These are phyloP conservation scores for Sugiyamaella lignohabitans DNA, from an alignment of 805 yeast species.

Conservation along the genomic window DNA sequence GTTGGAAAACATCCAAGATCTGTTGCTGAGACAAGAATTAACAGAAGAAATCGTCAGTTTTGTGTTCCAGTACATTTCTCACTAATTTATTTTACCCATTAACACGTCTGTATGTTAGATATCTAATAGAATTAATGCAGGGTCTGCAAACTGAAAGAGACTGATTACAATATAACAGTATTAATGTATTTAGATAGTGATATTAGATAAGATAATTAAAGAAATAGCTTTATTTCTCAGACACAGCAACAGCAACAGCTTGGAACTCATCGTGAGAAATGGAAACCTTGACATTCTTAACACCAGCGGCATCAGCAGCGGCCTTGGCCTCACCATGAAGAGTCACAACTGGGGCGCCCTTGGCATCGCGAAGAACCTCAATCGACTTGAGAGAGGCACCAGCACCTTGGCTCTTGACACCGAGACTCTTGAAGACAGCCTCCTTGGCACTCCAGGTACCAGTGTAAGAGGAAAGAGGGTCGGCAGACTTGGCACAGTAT, in stretches of 20 bases:
- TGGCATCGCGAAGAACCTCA: conserved; percentile 63
- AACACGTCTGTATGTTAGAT: too few species aligned
- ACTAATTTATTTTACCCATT: too few species aligned
- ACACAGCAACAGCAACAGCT: conserved; percentile 93
- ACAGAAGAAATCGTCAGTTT: conserved; percentile 65
- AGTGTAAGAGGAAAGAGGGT: conserved; percentile 83
- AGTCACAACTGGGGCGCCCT: conserved; percentile 76
- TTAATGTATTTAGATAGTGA: too few species aligned
- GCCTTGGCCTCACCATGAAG: conserved; percentile 69
- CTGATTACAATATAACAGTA: too few species aligned
- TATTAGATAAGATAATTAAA: background rate
- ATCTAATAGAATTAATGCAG: too few species aligned
- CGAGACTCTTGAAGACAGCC: conserved; percentile 94
- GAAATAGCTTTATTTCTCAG: conserved; percentile 17
- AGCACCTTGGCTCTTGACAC: conserved; percentile 84
- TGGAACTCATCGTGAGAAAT: conserved; percentile 96
- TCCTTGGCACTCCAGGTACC: conserved; percentile 99
- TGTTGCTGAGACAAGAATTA: conserved; percentile 66
- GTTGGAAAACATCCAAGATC: conserved; percentile 64
- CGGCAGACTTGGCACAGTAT: conserved; percentile 70
- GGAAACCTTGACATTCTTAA: conserved; percentile 70
- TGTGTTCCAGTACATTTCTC: conserved; percentile 92
- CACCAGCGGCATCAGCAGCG: conserved; percentile 67
- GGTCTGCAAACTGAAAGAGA: too few species aligned
- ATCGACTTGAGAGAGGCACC: conserved; percentile 92